phyloP scores from a whole-genome alignment of 2,329 filamentous ascomycete species.

The Scytalidium lignicola region DNA sequence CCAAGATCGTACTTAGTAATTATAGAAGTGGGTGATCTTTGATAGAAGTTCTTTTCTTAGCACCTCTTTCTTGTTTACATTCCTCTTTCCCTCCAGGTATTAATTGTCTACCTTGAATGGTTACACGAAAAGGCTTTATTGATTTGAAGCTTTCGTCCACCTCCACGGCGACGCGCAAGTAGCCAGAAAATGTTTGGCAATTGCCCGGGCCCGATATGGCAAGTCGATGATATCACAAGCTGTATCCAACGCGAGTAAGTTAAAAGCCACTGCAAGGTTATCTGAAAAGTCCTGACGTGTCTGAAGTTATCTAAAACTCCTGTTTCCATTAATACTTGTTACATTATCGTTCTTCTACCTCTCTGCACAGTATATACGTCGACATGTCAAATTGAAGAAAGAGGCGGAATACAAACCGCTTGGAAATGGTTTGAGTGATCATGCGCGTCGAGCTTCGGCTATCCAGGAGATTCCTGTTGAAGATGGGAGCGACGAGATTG shows the following conservation, averaged over 20 bases:
- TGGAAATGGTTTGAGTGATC: slow-evolving; percentile 26
- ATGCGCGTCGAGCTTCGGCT: neutral
- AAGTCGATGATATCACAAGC: slow-evolving; percentile 56
- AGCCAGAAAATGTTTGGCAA: slow-evolving; percentile 17
- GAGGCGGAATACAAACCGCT: slow-evolving; percentile 48
- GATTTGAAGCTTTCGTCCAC: neutral
- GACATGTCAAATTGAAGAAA: slow-evolving; percentile 47
- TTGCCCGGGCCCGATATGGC: slow-evolving; percentile 42
- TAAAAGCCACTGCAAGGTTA: neutral
- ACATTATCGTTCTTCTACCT: slow-evolving; percentile 66
- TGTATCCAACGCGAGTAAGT: slow-evolving; percentile 66
- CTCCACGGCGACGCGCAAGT: neutral
- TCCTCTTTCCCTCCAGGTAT: neutral
- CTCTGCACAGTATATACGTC: slow-evolving; percentile 49
- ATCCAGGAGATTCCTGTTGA: slow-evolving; percentile 1
- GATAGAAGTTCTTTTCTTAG: neutral
- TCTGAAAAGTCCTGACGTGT: slow-evolving; percentile 12
- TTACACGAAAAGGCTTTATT: neutral
- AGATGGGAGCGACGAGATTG: slow-evolving; percentile 16
- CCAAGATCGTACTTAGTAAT: neutral
- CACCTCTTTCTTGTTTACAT: neutral
- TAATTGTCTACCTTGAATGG: neutral
- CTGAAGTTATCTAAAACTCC: slow-evolving; percentile 68
- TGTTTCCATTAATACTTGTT: slow-evolving; percentile 71
- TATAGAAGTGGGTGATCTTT: neutral